phyloP scores from a whole-genome alignment of 176 grass and related monocot genomes.

The Melocanna baccifera region DNA sequence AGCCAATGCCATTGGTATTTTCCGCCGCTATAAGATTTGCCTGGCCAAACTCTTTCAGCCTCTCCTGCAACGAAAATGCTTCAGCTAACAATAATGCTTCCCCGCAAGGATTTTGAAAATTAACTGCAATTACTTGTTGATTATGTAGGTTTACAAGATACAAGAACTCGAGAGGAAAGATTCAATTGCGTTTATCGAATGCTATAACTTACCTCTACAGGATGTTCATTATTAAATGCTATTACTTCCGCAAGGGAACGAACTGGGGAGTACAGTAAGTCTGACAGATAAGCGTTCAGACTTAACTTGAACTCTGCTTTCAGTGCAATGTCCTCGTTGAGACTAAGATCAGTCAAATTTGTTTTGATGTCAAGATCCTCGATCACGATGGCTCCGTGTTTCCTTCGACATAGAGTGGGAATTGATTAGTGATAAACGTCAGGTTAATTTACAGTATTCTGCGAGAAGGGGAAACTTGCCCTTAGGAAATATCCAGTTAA shows the following conservation, averaged over 20 bases:
- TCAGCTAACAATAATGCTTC: not conserved
- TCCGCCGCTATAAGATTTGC: slow-evolving; percentile 4
- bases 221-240: slow-evolving; percentile 48
- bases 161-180: not conserved
- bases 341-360: not conserved
- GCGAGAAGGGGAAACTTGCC: not conserved
- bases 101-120: not conserved
- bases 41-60: slow-evolving; percentile 15
- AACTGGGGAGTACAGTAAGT: slow-evolving; percentile 45
- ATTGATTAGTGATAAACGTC: not conserved
- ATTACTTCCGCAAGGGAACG: slow-evolving; percentile 49
- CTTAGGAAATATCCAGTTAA: not conserved
- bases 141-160: not conserved
- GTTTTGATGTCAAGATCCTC: slow-evolving; percentile 23
- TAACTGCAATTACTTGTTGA: not conserved
- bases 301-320: slow-evolving; percentile 52
- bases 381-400: slow-evolving; percentile 40
- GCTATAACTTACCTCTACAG: slow-evolving; percentile 17
- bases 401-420: not conserved
- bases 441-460: not conserved
- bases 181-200: not conserved
- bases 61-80: slow-evolving; percentile 30
- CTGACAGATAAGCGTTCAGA: slow-evolving; percentile 46
- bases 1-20: slow-evolving; percentile 38
- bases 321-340: not conserved